Base-by-base conservation (phyloP, 352 stramenopile species). In the Pilasporangium apinafurcum region DNA sequence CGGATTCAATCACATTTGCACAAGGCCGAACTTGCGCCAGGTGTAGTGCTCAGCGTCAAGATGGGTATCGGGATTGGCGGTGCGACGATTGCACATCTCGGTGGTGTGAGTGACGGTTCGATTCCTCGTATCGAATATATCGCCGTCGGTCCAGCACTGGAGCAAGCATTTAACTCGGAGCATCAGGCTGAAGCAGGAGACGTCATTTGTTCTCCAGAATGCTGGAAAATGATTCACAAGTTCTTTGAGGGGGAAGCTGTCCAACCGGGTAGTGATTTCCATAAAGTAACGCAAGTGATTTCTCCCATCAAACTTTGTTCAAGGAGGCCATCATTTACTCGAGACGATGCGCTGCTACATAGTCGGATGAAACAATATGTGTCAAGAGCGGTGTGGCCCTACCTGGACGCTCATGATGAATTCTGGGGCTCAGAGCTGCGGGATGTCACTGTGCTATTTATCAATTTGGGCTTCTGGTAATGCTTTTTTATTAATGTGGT, bases 11-110 rank as follows among this genome's bases (percentile, higher is more conserved):
- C 82, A n/a, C 62, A 94, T 38, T 53, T 97, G 29, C 73, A 96
- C 59, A 52, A 90, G 36, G 83, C 80, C 3, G 76, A 95, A 51
- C 65, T 96, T 10, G 86, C 78, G 4, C 71, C 65, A 9, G 79
- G 78, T 18, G 88, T 97, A 3, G 77, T 90, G 25, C 56, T 98
- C n/a, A 95, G 82, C 54, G 89, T 96, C n/a, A 98, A 98, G 58
- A 95, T 97, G 44, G 91, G 91, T 10, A 86, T 98, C 32, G 91
- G 91, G 12, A 77, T 96, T 21, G 91, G 91, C 8, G 67, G 79
- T 40, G 74, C 79, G 42, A 94, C 80, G 16, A 87, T 94, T 41
- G 82, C 80, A 17, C 88, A 98, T 43, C 62, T 98, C 2, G 91
- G 91, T 17, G 91, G 91, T 10, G 73, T 88, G 45, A 87, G 71